Percentiles rank a stretch among this genome's conserved stretches.
Conservation (phyloP, 2,329 filamentous ascomycete genomes). For the Xylaria sp. region DNA sequence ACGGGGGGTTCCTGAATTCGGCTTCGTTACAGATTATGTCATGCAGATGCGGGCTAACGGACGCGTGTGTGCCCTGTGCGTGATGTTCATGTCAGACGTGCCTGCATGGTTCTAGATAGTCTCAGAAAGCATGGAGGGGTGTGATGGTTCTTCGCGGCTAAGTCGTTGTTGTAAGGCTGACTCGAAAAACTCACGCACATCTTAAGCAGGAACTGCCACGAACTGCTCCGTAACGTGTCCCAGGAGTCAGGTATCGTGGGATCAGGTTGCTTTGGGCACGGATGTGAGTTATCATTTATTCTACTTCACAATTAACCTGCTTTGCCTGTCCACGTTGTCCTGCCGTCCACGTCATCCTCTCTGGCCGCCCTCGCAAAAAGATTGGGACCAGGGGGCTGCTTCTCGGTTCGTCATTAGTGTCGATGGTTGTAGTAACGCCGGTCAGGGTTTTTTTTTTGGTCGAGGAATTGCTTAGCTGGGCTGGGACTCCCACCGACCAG, state of each 20-base stretch:
- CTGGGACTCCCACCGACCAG: background rate
- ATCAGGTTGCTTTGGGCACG: slow-evolving; percentile 32
- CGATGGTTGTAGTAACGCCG: slow-evolving; percentile 6
- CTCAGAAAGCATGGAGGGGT: slow-evolving; percentile 22
- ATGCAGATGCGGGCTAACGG: slow-evolving; percentile 38
- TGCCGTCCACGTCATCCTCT: slow-evolving; percentile 34
- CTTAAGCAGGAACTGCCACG: slow-evolving; percentile 1
- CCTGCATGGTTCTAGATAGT: slow-evolving; percentile 35
- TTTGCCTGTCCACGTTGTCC: slow-evolving; percentile 25
- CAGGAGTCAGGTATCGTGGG: slow-evolving; percentile 14
- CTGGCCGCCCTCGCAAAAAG: slow-evolving; percentile 1
- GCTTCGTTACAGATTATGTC: slow-evolving; percentile 36
- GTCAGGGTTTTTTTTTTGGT: background rate
- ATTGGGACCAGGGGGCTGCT: slow-evolving; percentile 7
- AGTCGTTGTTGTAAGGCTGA: slow-evolving; percentile 35
- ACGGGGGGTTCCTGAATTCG: slow-evolving; percentile 30
- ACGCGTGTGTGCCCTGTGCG: slow-evolving; percentile 36
- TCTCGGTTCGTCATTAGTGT: slow-evolving; percentile 7
- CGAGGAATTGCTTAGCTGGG: slow-evolving; percentile 6
- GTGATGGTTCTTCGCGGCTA: slow-evolving; percentile 7
- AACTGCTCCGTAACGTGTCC: background rate
- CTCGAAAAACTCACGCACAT: background rate
- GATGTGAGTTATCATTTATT: slow-evolving; percentile 37
- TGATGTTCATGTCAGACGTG: slow-evolving; percentile 38
- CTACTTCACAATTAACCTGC: slow-evolving; percentile 7